phyloP scores from a whole-genome alignment of 2,329 filamentous ascomycete genomes.

The Aspergillus sojae region DNA sequence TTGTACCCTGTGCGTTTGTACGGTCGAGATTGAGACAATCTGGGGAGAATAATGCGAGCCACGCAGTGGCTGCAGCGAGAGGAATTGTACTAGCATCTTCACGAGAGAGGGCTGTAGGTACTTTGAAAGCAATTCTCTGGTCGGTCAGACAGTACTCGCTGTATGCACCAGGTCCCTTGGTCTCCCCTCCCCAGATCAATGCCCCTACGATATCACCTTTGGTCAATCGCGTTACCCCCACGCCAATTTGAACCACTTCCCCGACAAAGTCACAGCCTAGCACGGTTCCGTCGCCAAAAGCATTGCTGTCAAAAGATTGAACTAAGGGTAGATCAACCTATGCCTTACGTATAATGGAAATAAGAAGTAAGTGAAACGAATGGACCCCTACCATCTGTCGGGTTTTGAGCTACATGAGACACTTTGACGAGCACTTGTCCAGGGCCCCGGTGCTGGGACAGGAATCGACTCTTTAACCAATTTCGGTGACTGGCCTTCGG shows the following conservation, averaged over 20 bases:
- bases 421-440: slow-evolving; percentile 28
- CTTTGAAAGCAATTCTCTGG: slow-evolving; percentile 44
- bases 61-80: slow-evolving; percentile 43
- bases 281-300: slow-evolving; percentile 38
- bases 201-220: slow-evolving; percentile 39
- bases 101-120: slow-evolving; percentile 34
- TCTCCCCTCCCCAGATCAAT: slow-evolving; percentile 33
- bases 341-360: neutral
- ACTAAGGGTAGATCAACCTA: slow-evolving; percentile 19
- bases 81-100: slow-evolving; percentile 44
- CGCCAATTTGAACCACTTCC: slow-evolving; percentile 35
- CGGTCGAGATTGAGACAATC: slow-evolving; percentile 39
- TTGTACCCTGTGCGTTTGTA: slow-evolving; percentile 9
- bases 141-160: slow-evolving; percentile 45
- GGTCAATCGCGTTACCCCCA: slow-evolving; percentile 28
- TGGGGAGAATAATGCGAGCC: slow-evolving; percentile 45
- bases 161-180: slow-evolving; percentile 40
- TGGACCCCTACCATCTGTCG: slow-evolving; percentile 22
- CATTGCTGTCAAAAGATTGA: slow-evolving; percentile 38
- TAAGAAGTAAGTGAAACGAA: neutral
- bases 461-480: slow-evolving; percentile 16
- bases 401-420: slow-evolving; percentile 28
- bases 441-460: slow-evolving; percentile 9
- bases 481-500: slow-evolving; percentile 7
- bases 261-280: slow-evolving; percentile 39